These are phyloP conservation scores for Wallacemonas rigidus DNA, from an alignment of 208 protist species.

Conservation along the genomic window DNA sequence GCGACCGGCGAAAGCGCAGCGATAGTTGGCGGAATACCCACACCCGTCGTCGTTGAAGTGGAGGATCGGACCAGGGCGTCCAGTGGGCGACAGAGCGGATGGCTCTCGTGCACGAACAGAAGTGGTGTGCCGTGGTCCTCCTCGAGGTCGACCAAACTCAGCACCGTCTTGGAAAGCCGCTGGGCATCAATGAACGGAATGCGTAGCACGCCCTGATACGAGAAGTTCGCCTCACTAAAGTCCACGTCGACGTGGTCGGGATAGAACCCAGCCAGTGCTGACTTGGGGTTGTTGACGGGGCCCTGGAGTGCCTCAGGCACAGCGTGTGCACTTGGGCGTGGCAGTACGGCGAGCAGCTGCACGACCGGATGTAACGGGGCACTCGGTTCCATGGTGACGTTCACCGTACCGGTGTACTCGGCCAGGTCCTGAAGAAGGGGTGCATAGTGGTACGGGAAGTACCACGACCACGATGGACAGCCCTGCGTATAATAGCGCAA, in stretches of 20 bases:
- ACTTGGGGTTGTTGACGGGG: constrained; percentile 90
- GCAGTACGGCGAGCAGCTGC: constrained; percentile 98
- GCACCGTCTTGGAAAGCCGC: constrained; percentile 53
- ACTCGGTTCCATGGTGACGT: constrained; percentile 71
- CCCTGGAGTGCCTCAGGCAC: constrained; percentile 90
- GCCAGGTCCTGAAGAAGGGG: constrained; percentile 95
- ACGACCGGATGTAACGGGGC: constrained; percentile 96
- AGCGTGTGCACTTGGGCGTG: constrained; percentile 81
- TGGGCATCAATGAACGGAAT: constrained; percentile 88
- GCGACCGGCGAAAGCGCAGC: constrained; percentile 60
- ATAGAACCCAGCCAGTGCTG: constrained; percentile 98
- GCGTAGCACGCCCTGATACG: constrained; percentile 91
- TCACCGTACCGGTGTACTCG: constrained; percentile 48
- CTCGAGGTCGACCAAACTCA: constrained; percentile 69
- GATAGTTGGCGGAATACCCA: constrained; percentile 41
- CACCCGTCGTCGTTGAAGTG: constrained; percentile 2
- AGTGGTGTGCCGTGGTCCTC: constrained; percentile 73
- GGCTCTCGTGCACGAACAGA: constrained; percentile 73
- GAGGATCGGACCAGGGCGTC: constrained; percentile 29
- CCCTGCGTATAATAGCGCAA: constrained; percentile 99
- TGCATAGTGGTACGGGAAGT: constrained; percentile 99
- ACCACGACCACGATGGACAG: constrained; percentile 98
- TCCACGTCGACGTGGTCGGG: constrained; percentile 96
- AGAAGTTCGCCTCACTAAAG: constrained; percentile 95
- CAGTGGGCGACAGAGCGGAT: constrained; percentile 32